A percentile compares a stretch with the other conserved stretches of the same genome.
phyloP scores from a whole-genome alignment of 2,329 filamentous ascomycete genomes.

The Bertia moriformis region DNA sequence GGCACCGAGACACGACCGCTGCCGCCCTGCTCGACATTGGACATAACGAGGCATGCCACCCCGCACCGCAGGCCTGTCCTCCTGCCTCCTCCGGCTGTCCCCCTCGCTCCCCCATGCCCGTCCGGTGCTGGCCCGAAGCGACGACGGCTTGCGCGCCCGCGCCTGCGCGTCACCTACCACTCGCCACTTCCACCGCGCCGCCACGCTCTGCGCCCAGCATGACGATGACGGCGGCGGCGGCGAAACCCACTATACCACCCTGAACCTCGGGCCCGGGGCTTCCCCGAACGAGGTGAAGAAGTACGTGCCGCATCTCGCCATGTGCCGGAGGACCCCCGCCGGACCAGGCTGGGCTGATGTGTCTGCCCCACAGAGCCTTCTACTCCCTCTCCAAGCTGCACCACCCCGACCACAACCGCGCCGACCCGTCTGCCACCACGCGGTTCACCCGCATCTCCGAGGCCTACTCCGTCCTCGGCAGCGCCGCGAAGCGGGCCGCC shows the following conservation, averaged over 20 bases:
- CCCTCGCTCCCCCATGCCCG: too few relatives aligned
- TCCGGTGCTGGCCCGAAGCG: too few relatives aligned
- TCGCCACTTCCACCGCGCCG: too few relatives aligned
- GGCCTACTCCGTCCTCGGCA: conserved; percentile 66
- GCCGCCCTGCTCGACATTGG: too few relatives aligned
- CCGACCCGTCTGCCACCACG: conserved; percentile 55
- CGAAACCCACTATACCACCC: conserved; percentile 60
- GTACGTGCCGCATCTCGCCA: conserved; percentile 26
- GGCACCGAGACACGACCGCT: too few relatives aligned
- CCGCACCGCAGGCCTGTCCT: too few relatives aligned
- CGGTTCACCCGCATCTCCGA: conserved; percentile 75
- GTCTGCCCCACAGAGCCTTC: too few relatives aligned
- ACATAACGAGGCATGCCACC: too few relatives aligned
- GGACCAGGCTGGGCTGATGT: neutral
- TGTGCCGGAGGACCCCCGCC: neutral
- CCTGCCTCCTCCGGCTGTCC: too few relatives aligned
- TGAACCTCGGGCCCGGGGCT: conserved; percentile 59
- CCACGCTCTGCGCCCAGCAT: too few relatives aligned
- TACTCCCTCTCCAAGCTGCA: conserved; percentile 81
- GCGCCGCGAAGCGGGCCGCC: conserved; percentile 55
- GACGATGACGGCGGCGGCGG: neutral
- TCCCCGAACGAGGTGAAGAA: conserved; percentile 72
- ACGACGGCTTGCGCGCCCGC: too few relatives aligned
- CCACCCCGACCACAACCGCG: conserved; percentile 81
- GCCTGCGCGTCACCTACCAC: too few relatives aligned